phyloP scores from a whole-genome alignment of 1,284 basidiomycete genomes.

The Athelia psychrophila region DNA sequence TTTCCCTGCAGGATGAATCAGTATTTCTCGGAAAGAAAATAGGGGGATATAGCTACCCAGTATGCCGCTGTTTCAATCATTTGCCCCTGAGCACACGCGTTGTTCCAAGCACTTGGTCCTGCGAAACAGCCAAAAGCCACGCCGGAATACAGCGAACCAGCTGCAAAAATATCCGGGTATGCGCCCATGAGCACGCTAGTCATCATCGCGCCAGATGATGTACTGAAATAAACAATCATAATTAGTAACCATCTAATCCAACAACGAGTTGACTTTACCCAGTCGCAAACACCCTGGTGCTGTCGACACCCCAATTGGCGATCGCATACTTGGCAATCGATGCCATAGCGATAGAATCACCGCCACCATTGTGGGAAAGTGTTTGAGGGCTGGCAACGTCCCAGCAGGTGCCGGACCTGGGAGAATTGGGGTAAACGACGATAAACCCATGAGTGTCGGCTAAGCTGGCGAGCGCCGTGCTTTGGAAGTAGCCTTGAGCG shows the following conservation, averaged over 20 bases:
- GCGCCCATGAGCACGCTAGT: conserved; percentile 52
- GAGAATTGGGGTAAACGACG: conserved; percentile 46
- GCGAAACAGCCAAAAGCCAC: conserved; percentile 56
- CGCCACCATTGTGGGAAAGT: conserved; percentile 50
- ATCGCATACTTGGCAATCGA: conserved; percentile 48
- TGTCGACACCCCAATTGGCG: conserved; percentile 42
- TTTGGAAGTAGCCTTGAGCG: conserved; percentile 48
- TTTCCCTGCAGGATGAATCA: conserved; percentile 34
- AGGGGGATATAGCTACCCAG: conserved; percentile 29
- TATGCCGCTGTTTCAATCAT: conserved; percentile 42
- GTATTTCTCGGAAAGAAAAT: conserved; percentile 9
- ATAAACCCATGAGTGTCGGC: conserved; percentile 46
- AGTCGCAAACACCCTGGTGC: conserved; percentile 43
- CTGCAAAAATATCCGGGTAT: conserved; percentile 54
- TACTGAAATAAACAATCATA: too few species aligned
- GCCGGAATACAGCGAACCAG: conserved; percentile 47
- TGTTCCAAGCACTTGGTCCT: conserved; percentile 47
- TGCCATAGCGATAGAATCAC: conserved; percentile 52
- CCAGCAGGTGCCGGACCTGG: conserved; percentile 49
- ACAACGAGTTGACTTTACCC: too few species aligned
- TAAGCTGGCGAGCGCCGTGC: conserved; percentile 44
- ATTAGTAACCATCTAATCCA: too few species aligned
- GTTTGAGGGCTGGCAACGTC: conserved; percentile 50
- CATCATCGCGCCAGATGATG: conserved; percentile 61
- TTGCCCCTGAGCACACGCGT: conserved; percentile 41